These are phyloP conservation scores for Fraxinus greggii DNA, from an alignment of 305 asterid genomes.

Conservation along the genomic window DNA sequence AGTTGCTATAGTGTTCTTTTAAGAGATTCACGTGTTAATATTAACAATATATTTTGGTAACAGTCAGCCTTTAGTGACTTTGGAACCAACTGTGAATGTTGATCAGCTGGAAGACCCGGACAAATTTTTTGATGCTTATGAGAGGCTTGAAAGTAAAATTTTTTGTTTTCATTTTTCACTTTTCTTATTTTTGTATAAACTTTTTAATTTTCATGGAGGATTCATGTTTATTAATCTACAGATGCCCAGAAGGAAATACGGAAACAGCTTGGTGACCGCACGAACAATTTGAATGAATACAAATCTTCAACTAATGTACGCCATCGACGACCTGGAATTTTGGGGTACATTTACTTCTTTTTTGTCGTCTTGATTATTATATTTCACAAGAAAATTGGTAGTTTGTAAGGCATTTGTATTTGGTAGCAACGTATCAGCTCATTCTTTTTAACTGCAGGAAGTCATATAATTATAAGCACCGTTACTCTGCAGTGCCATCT, in stretches of 20 bases:
- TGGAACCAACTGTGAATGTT: slow-evolving; percentile 44
- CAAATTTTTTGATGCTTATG: slow-evolving; percentile 61
- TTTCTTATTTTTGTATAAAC: background rate
- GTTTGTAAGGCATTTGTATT: slow-evolving; percentile 3
- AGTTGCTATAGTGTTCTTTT: background rate
- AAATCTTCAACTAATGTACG: slow-evolving; percentile 43
- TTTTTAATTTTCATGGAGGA: slow-evolving; percentile 14
- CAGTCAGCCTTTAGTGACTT: slow-evolving; percentile 58
- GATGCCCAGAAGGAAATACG: slow-evolving; percentile 74
- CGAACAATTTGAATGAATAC: slow-evolving; percentile 31
- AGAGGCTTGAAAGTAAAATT: slow-evolving; percentile 61
- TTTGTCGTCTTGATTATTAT: slow-evolving; percentile 18
- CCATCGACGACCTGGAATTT: slow-evolving; percentile 62
- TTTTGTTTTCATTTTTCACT: background rate
- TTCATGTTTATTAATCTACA: slow-evolving; percentile 28
- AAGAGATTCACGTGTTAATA: background rate
- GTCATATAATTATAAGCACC: slow-evolving; percentile 56
- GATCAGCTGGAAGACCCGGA: slow-evolving; percentile 63
- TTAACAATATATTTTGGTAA: slow-evolving; percentile 18
- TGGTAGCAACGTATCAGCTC: slow-evolving; percentile 5
- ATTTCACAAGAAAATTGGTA: slow-evolving; percentile 14
- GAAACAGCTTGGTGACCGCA: slow-evolving; percentile 51
- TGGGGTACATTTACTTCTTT: slow-evolving; percentile 49
- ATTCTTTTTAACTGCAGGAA: slow-evolving; percentile 42
- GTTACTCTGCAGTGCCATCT: slow-evolving; percentile 35